Conservation (phyloP, 306 rosid genomes). For the Vicia villosa region DNA sequence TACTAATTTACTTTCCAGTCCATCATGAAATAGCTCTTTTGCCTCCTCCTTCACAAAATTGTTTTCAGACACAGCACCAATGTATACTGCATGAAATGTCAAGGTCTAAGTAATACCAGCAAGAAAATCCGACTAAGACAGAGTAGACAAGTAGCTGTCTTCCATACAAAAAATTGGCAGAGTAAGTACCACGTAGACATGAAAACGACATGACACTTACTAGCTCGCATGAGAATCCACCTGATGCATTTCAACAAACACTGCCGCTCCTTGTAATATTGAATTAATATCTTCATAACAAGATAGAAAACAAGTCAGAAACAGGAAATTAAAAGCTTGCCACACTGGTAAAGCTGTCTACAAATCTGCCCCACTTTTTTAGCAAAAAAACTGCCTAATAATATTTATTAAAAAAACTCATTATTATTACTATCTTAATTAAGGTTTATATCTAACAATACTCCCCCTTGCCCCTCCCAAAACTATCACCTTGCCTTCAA, state of each 20-base stretch:
- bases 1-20: conserved; percentile 73
- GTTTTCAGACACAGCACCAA: conserved; percentile 56
- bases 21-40: conserved; percentile 64
- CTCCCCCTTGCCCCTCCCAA: too few relatives aligned
- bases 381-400: conserved; percentile 2
- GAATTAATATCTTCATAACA: conserved; percentile 60
- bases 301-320: conserved; percentile 24
- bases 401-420: too few relatives aligned
- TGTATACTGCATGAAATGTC: conserved; percentile 63
- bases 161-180: conserved; percentile 16
- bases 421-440: too few relatives aligned
- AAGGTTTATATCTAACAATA: too few relatives aligned
- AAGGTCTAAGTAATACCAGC: conserved; percentile 36
- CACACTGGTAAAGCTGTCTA: conserved; percentile 5
- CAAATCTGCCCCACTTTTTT: background rate
- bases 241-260: conserved; percentile 92
- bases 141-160: conserved; percentile 15
- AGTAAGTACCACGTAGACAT: conserved; percentile 20
- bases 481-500: too few relatives aligned
- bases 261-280: conserved; percentile 87
- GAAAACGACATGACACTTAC: conserved; percentile 58
- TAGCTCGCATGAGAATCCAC: conserved; percentile 73
- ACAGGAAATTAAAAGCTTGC: conserved; percentile 21
- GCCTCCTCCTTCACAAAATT: conserved; percentile 63
- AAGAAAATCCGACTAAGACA: conserved; percentile 21